Base-by-base conservation (phyloP, 2,329 filamentous ascomycete species). In the Monilinia polystroma region DNA sequence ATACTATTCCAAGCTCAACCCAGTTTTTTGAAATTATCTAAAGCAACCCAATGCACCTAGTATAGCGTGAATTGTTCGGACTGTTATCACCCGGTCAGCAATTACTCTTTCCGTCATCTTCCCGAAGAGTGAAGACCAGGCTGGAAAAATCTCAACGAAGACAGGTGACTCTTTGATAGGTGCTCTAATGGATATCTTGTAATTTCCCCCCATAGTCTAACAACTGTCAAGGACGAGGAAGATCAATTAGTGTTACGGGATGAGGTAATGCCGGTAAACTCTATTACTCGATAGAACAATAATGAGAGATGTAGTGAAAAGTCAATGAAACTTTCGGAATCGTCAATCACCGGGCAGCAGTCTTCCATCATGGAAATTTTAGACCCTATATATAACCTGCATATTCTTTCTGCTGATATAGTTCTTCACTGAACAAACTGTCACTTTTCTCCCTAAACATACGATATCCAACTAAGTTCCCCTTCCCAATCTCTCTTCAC, bases 201-300 rank as follows among this genome's bases (percentile, higher is more conserved):
- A 57, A 20, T 45, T 32, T 29, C 56, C 41, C 41, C 56, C 56
- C 41, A 47, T 26, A 51, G 49, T 7, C 20, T 23, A n/a, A 51
- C 4, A 23, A n/a, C 14, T 60, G 35, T 51, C 32, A 35, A 11
- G 20, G 11, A 60, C 20, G 6, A 12, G 4, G 3, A 51, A 51
- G 0, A 23, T 23, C 16, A 35, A 38, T 14, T 51, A 62, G 45
- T 51, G n/a, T 51, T n/a, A 35, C 58, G 45, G 58, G 14, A 32
- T 51, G 45, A 20, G 3, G 58, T 7, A 7, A 38, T 62, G 45
- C 58, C 58, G 58, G n/a, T 51, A n/a, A 35, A 26, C n/a, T 51
- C 45, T 62, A 62, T 62, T 62, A 38, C 58, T 49, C 35, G 58
- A 51, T 38, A 26, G 16, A 20, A 23, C 20, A 2, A 35, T 47